Conservation (phyloP, 495 filamentous ascomycete species). For the Pseudevernia furfuracea region DNA sequence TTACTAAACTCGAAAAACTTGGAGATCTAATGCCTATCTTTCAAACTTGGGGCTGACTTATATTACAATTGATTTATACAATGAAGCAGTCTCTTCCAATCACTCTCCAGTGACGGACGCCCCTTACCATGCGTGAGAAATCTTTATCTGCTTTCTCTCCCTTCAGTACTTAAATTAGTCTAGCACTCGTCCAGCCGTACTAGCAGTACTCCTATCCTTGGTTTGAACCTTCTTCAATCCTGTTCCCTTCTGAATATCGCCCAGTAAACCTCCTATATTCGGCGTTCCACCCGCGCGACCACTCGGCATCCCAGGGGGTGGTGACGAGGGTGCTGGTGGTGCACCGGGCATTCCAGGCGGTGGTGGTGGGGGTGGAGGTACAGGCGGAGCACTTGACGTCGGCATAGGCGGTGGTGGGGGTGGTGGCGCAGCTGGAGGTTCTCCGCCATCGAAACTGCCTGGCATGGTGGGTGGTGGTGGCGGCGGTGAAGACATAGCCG, state of each 20-base stretch:
- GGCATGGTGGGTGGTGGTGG: conserved; percentile 43
- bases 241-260: conserved; percentile 72
- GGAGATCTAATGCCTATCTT: background rate
- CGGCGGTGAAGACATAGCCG: conserved; percentile 37
- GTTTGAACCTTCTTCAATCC: conserved; percentile 75
- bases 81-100: background rate
- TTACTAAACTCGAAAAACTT: too few relatives aligned
- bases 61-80: background rate
- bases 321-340: conserved; percentile 44
- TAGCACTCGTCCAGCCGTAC: conserved; percentile 65
- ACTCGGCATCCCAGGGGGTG: conserved; percentile 36
- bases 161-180: conserved; percentile 17
- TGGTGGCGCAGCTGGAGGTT: conserved; percentile 16
- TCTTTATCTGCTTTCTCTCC: background rate
- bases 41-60: background rate
- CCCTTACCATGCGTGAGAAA: background rate
- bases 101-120: background rate
- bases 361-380: conserved; percentile 34
- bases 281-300: conserved; percentile 28
- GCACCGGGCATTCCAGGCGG: conserved; percentile 28
- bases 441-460: conserved; percentile 25
- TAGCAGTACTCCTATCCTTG: conserved; percentile 68
- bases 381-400: conserved; percentile 29
- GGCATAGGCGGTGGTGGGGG: conserved; percentile 37
- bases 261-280: conserved; percentile 57